Percentiles rank a stretch among this genome's conserved stretches.
These are phyloP conservation scores for Astrocystis sublimbata DNA, from an alignment of 495 filamentous ascomycete genomes.

Conservation along the genomic window DNA sequence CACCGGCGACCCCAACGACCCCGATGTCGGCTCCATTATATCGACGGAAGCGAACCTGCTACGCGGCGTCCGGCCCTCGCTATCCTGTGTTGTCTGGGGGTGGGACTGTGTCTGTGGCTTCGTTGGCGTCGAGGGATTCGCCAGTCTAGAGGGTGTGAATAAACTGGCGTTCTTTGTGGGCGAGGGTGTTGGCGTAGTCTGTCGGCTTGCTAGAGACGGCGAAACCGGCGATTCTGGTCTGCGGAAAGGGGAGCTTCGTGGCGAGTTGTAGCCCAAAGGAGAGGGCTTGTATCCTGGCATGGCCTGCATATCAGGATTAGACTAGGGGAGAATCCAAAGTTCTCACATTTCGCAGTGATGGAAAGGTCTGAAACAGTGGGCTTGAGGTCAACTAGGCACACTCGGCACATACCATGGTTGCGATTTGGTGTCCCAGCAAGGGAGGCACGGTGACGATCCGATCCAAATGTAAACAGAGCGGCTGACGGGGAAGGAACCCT, in stretches of 20 bases:
- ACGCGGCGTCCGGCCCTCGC: slow-evolving; percentile 45
- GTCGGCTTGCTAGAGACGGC: slow-evolving; percentile 45
- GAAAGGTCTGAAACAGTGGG: slow-evolving; percentile 12
- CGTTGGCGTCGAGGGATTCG: slow-evolving; percentile 30
- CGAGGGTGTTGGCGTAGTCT: slow-evolving; percentile 37
- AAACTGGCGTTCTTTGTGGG: slow-evolving; percentile 40
- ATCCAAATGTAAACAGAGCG: slow-evolving; percentile 3
- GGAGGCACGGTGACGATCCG: background rate
- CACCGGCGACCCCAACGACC: slow-evolving; percentile 47
- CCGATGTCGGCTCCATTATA: slow-evolving; percentile 38
- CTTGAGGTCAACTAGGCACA: too few species aligned
- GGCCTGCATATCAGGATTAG: slow-evolving; percentile 35
- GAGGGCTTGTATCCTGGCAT: slow-evolving; percentile 69
- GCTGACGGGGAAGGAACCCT: background rate
- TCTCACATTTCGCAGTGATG: background rate
- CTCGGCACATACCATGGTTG: slow-evolving; percentile 14
- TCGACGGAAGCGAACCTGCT: slow-evolving; percentile 35
- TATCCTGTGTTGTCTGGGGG: slow-evolving; percentile 5
- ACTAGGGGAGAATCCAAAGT: too few species aligned
- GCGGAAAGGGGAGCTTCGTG: slow-evolving; percentile 74
- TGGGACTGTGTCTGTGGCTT: too few species aligned
- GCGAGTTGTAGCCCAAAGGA: slow-evolving; percentile 66
- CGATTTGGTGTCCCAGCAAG: slow-evolving; percentile 1
- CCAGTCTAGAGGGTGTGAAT: slow-evolving; percentile 41
- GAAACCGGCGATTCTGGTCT: slow-evolving; percentile 59